phyloP scores from a whole-genome alignment of 192 early-diverging fungal species.

The Polychytrium aggregatum region DNA sequence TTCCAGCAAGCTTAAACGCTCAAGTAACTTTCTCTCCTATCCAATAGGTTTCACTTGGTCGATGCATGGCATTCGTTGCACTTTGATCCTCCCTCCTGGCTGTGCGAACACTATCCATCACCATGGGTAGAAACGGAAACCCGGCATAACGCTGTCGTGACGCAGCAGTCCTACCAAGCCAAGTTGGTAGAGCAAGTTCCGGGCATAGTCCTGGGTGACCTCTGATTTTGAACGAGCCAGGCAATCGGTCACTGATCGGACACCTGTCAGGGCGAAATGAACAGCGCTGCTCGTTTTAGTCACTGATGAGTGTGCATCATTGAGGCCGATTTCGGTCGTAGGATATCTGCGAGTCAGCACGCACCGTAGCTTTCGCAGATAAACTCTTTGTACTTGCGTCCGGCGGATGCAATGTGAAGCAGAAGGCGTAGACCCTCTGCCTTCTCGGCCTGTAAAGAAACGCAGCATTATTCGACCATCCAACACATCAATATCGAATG shows the following conservation, averaged over 20 bases:
- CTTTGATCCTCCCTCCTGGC: too few species aligned
- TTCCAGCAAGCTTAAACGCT: too few species aligned
- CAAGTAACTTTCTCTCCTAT: too few species aligned
- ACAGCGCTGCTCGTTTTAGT: too few species aligned
- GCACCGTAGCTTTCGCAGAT: conserved; percentile 52
- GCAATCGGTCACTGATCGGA: conserved; percentile 45
- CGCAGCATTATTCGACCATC: not conserved
- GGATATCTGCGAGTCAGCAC: not conserved
- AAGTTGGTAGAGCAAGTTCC: conserved; percentile 40
- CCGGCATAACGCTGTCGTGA: too few species aligned
- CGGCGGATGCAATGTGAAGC: conserved; percentile 35
- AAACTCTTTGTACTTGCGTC: conserved; percentile 53
- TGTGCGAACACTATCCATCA: too few species aligned
- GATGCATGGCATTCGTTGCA: too few species aligned
- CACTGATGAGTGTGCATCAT: too few species aligned
- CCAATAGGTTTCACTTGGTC: too few species aligned
- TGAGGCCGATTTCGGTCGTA: too few species aligned
- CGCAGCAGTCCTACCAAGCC: conserved; percentile 24
- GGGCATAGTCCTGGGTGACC: conserved; percentile 44
- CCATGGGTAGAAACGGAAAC: too few species aligned
- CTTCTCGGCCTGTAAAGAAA: conserved; percentile 32
- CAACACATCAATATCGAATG: too few species aligned
- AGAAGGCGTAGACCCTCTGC: conserved; percentile 40
- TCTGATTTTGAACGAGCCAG: conserved; percentile 42
- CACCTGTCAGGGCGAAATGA: conserved; percentile 13